Evolutionary conservation across 129 eudicot species (phyloP).

Genomic region (Chrysanthemum seticuspe): DNA sequence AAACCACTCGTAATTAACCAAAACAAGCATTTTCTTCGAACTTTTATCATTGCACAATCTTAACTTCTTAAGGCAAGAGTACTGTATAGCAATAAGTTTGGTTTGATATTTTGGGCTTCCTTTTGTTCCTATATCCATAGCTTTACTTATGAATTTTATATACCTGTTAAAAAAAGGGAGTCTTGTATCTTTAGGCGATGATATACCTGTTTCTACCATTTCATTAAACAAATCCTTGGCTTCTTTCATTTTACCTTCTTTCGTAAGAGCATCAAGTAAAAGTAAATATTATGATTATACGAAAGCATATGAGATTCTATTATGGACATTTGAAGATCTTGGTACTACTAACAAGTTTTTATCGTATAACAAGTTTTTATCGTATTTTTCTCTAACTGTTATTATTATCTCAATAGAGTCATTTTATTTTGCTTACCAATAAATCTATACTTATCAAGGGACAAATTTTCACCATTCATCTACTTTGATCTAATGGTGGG

Average conservation of each 20-base stretch:
- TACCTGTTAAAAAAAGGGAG: conserved; percentile 52
- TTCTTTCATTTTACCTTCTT: conserved; percentile 67
- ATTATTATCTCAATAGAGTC: too few species aligned
- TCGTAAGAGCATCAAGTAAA: conserved; percentile 70
- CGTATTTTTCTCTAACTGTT: too few species aligned
- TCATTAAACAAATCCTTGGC: conserved; percentile 56
- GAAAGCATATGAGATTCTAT: too few species aligned
- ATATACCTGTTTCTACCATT: conserved; percentile 49
- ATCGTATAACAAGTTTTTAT: too few species aligned
- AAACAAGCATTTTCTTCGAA: conserved; percentile 41
- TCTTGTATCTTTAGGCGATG: conserved; percentile 63
- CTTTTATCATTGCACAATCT: conserved; percentile 52
- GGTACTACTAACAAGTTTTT: too few species aligned
- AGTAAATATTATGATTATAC: too few species aligned
- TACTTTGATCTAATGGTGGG: too few species aligned
- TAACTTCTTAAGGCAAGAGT: conserved; percentile 51
- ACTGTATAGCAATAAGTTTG: conserved; percentile 58
- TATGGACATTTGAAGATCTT: too few species aligned
- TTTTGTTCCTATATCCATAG: conserved; percentile 46
- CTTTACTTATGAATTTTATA: conserved; percentile 54
- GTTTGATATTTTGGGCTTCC: conserved; percentile 45
- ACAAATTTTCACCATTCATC: too few species aligned
- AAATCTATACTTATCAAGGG: too few species aligned
- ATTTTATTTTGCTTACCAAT: too few species aligned
- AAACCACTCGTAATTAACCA: too few species aligned